Base-by-base conservation (phyloP, 768 basidiomycete species). In the Lentinula guzmanii region DNA sequence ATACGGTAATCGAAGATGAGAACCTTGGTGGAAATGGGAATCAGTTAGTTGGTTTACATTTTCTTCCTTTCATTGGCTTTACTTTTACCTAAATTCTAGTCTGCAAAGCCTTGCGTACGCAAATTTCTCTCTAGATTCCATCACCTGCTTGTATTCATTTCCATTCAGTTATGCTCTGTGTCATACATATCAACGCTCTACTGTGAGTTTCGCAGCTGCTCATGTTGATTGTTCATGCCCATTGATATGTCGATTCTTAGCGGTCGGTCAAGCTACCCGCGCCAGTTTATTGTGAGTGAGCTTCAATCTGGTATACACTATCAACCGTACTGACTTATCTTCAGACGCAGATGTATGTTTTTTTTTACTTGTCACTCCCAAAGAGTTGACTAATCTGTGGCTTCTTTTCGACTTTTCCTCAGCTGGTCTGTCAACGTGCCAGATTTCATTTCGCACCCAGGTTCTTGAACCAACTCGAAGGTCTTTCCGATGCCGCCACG, bases 181-280 rank as follows among this genome's bases (percentile, higher is more conserved):
- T 64, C 87, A 89, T 52, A 82, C 85, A 24, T 89, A 88, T 60
- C 82, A 86, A 0, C 80, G 88, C 1, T 81, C 87, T 9, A 88
- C 87, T 2, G 48, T 48, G n/a, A 79, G 86, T n/a, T 9, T 9
- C 9, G 13, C 1, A 39, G 5, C 10, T 4, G 21, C 34, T 6
- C 35, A 28, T 31, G 21, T 10, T 2, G 5, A 42, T 16, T 5
- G 2, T 13, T 3, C 11, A 13, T 41, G 28, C 55, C n/a, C 9
- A 11, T 2, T 24, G 1, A 4, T 52, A 5, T 43, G 2, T 43
- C 7, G 16, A 21, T n/a, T 31, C 39, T 43, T 2, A 56, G 55
- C 41, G 55, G 8, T 85, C 86, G 0, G 88, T 89, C 2, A 89
- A 87, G 2, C 85, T 89, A 21, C 87, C 87, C 0, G 87, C 87